Base-by-base conservation (phyloP, 208 protist species). In the Blechomonas ayalai region DNA sequence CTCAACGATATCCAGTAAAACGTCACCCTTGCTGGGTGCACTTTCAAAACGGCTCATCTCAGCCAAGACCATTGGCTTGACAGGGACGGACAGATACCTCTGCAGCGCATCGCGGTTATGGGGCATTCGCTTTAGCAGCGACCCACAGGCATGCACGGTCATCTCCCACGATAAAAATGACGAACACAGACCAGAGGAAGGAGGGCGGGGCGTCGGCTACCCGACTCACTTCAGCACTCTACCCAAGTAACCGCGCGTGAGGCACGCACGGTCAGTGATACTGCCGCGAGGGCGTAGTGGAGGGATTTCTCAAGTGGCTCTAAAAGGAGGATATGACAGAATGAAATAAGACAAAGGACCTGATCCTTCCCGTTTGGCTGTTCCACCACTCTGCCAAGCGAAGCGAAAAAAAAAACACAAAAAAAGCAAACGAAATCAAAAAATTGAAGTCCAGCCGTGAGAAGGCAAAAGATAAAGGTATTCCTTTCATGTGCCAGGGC, bases 1-100 rank as follows among this genome's bases (percentile, higher is more conserved):
- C 9, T 79, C 50, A 10, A 61, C 51, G 22, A 40, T 45, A 10
- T 15, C 46, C 24, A 42, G 41, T 57, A 73, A n/a, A n/a, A n/a
- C n/a, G n/a, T n/a, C n/a, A n/a, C n/a, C n/a, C n/a, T n/a, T n/a
- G n/a, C n/a, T n/a, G n/a, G 50, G 22, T 61, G 50, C 1, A 32
- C 15, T 15, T 31, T 69, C 43, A 52, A 64, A 32, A 19, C 28
- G 12, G 31, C 42, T 57, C 59, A 90, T 52, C 18, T 45, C 15
- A 13, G 46, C 37, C 28, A 91, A 48, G 22, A 68, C 55, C 54
- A 91, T 72, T 4, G 82, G 73, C 8, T 35, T 52, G 7, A 57
- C 67, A 25, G 65, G 54, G 2, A 74, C 59, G 6, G 49, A n/a
- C 4, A 91, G 44, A 47, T 66, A 91, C 31, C 63, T 51, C 18